phyloP scores from a whole-genome alignment of 2,329 filamentous ascomycete genomes.

The Ilyonectria destructans region DNA sequence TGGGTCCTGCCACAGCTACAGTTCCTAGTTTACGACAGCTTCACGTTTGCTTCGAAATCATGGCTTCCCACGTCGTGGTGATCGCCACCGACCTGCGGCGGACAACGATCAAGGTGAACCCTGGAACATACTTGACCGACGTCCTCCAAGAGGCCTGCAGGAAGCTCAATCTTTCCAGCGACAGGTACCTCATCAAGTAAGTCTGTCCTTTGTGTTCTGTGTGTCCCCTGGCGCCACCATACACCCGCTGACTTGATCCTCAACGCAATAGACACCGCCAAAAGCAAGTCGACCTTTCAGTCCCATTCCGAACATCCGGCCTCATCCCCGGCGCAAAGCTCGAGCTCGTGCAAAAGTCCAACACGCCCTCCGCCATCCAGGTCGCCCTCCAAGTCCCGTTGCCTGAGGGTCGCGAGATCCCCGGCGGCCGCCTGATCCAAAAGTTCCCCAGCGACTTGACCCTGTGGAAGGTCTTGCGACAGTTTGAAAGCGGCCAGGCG shows the following conservation, averaged over 20 bases:
- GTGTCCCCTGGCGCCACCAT: background rate
- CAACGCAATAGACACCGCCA: slow-evolving; percentile 78
- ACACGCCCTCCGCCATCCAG: slow-evolving; percentile 87
- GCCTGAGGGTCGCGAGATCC: slow-evolving; percentile 75
- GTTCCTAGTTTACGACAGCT: slow-evolving; percentile 15
- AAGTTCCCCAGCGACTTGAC: slow-evolving; percentile 92
- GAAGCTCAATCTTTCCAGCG: slow-evolving; percentile 82
- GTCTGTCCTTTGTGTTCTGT: slow-evolving; percentile 31
- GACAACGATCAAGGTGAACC: slow-evolving; percentile 86
- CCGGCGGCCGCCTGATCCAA: slow-evolving; percentile 80
- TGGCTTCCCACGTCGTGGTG: slow-evolving; percentile 92
- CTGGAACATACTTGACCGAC: slow-evolving; percentile 86
- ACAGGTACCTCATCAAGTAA: slow-evolving; percentile 87
- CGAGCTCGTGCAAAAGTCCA: slow-evolving; percentile 90
- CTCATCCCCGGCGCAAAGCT: slow-evolving; percentile 90
- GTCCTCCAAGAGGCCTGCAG: slow-evolving; percentile 89
- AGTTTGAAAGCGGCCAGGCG: slow-evolving; percentile 87
- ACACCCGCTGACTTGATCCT: slow-evolving; percentile 9
- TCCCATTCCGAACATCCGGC: slow-evolving; percentile 87
- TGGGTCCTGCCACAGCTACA: slow-evolving; percentile 5
- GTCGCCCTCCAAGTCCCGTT: slow-evolving; percentile 90
- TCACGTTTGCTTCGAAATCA: slow-evolving; percentile 57
- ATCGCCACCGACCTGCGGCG: slow-evolving; percentile 86
- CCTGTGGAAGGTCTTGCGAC: slow-evolving; percentile 90
- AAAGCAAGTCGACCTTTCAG: slow-evolving; percentile 88